These are phyloP conservation scores for Monilinia vaccinii-corymbosi DNA, from an alignment of 2,329 filamentous ascomycete species.

Conservation along the genomic window DNA sequence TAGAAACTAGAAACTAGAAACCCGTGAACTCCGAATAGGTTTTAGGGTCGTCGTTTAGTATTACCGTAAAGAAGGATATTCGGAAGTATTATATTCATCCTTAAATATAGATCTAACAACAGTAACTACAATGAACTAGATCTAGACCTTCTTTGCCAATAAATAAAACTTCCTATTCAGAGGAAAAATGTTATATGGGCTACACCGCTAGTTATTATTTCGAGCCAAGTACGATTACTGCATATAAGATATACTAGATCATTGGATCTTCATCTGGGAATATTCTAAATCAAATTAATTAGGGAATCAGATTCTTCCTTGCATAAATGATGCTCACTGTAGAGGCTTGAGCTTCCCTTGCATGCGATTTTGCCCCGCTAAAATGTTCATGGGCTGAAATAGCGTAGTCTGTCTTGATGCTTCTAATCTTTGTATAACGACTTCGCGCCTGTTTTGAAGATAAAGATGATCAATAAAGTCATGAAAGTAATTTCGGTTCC, in stretches of 20 bases:
- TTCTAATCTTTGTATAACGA: slow-evolving; percentile 1
- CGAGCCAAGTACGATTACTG: slow-evolving; percentile 2
- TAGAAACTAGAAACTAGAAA: too few species aligned
- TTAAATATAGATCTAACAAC: background rate
- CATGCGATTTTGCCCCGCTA: background rate
- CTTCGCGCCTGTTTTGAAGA: background rate
- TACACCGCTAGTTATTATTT: slow-evolving; percentile 2
- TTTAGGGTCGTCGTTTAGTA: background rate
- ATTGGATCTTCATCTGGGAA: background rate
- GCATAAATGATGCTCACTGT: background rate
- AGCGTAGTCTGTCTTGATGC: background rate
- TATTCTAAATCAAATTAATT: background rate
- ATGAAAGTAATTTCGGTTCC: background rate
- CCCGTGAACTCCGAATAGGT: background rate
- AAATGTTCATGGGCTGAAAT: background rate
- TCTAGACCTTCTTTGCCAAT: background rate
- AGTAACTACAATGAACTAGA: background rate
- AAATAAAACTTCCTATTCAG: background rate
- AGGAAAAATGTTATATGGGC: background rate
- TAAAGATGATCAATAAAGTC: background rate
- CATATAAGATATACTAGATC: background rate
- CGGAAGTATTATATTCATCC: background rate
- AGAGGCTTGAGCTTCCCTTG: background rate
- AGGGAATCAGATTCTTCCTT: background rate
- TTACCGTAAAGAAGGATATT: background rate